Percentiles rank a stretch among this genome's conserved stretches.
phyloP scores from a whole-genome alignment of 1,284 basidiomycete species.

The Bjerkandera adusta region DNA sequence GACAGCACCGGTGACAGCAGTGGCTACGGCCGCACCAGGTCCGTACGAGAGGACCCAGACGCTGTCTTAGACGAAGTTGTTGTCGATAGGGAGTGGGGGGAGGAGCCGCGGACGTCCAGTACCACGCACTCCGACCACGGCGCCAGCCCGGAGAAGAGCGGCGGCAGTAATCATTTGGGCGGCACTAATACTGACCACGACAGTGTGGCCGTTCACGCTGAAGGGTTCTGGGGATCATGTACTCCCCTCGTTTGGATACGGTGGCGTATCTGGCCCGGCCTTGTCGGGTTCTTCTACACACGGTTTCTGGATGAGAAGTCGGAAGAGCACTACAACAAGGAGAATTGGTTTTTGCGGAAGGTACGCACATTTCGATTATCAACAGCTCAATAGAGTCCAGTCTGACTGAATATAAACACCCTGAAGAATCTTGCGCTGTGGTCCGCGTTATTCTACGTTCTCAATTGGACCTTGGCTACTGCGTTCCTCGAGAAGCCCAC shows the following conservation, averaged over 20 bases:
- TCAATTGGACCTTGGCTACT: slow-evolving; percentile 68
- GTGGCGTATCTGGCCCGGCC: slow-evolving; percentile 43
- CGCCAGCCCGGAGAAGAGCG: slow-evolving; percentile 16
- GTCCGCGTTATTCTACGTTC: slow-evolving; percentile 62
- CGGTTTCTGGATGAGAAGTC: slow-evolving; percentile 55
- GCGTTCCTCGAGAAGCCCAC: slow-evolving; percentile 49
- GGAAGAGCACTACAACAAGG: slow-evolving; percentile 56
- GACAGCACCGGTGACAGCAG: slow-evolving; percentile 14
- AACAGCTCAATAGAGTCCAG: too few species aligned
- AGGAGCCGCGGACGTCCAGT: slow-evolving; percentile 49
- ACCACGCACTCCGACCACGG: slow-evolving; percentile 46
- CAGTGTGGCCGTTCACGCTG: slow-evolving; percentile 23
- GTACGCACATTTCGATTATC: slow-evolving; percentile 22
- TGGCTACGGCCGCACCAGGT: slow-evolving; percentile 5
- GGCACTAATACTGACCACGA: slow-evolving; percentile 19
- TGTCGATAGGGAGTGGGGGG: slow-evolving; percentile 68
- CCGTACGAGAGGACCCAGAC: slow-evolving; percentile 11
- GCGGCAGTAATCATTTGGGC: slow-evolving; percentile 13
- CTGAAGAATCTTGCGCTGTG: slow-evolving; percentile 55
- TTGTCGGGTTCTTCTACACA: slow-evolving; percentile 51
- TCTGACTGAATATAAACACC: too few species aligned
- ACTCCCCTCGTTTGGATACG: slow-evolving; percentile 34
- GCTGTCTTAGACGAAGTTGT: slow-evolving; percentile 58
- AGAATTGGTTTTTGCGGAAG: slow-evolving; percentile 51
- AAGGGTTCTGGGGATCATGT: slow-evolving; percentile 29